Evolutionary conservation across 2,329 filamentous ascomycete genomes (phyloP).

Genomic region (Byssoonygena ceratinophila): DNA sequence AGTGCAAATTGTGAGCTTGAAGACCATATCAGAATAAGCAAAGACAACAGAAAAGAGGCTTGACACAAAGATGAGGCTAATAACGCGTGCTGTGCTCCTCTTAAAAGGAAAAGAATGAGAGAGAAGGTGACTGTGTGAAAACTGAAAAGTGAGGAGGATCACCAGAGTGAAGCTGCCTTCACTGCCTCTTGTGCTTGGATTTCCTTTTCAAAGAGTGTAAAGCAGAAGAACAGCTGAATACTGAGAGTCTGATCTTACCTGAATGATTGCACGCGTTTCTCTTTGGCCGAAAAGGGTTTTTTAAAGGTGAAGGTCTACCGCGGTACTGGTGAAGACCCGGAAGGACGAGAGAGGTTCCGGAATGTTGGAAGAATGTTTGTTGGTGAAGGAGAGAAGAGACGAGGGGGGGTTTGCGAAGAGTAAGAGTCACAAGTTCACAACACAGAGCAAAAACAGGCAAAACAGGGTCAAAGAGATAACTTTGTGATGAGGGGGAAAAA

Average conservation of each 20-base stretch:
- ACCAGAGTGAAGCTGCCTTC: not conserved
- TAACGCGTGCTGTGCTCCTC: not conserved
- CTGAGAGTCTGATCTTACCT: not conserved
- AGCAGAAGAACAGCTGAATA: not conserved
- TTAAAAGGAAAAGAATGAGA: not conserved
- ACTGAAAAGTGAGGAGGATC: too few relatives aligned
- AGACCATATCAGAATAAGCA: too few relatives aligned
- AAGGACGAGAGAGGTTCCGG: not conserved
- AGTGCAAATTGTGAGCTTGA: not conserved
- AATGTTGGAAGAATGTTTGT: not conserved
- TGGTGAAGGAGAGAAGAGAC: slow-evolving; percentile 10
- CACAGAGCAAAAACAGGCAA: not conserved
- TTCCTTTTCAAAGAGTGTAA: not conserved
- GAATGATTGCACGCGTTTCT: not conserved
- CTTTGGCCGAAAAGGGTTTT: too few relatives aligned
- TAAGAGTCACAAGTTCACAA: too few relatives aligned
- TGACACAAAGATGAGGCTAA: not conserved
- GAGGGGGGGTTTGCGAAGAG: not conserved
- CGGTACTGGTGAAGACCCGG: not conserved
- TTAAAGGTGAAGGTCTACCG: not conserved
- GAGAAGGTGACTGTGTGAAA: not conserved
- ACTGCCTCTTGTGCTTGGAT: not conserved
- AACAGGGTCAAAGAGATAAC: not conserved
- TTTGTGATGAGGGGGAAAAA: not conserved
- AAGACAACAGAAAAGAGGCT: not conserved